Conservation (phyloP, 2,329 filamentous ascomycete species). For the Aureobasidium vineae region DNA sequence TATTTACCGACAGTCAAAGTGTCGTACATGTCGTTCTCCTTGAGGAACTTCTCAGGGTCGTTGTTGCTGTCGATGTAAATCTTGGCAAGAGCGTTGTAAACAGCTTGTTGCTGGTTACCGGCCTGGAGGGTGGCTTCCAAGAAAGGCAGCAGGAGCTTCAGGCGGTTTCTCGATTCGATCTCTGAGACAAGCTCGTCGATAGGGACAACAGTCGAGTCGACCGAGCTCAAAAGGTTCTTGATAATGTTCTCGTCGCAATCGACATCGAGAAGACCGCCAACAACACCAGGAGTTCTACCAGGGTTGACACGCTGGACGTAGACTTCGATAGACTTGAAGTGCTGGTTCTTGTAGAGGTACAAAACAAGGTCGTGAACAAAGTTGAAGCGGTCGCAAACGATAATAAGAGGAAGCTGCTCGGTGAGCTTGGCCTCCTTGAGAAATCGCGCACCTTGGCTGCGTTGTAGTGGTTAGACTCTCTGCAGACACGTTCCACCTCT, state of each 20-base stretch:
- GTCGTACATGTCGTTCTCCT: conserved; percentile 96
- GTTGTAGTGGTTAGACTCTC: conserved; percentile 80
- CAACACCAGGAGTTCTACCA: conserved; percentile 81
- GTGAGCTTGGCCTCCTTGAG: conserved; percentile 91
- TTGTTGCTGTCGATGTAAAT: conserved; percentile 99
- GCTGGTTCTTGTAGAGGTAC: conserved; percentile 97
- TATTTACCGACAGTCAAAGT: conserved; percentile 92
- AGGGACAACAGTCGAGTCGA: conserved; percentile 79
- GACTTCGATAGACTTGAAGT: conserved; percentile 97
- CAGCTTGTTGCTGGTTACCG: conserved; percentile 93
- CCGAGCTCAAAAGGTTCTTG: conserved; percentile 82
- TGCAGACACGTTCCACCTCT: conserved; percentile 95
- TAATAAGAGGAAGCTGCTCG: conserved; percentile 94
- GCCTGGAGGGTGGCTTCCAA: conserved; percentile 84
- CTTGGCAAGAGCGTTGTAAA: conserved; percentile 96
- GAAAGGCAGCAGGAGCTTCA: conserved; percentile 95
- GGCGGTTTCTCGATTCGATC: conserved; percentile 91
- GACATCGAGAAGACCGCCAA: conserved; percentile 91
- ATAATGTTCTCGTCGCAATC: conserved; percentile 97
- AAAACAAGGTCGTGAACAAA: conserved; percentile 96
- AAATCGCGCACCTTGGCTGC: conserved; percentile 99
- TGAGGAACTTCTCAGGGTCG: conserved; percentile 94
- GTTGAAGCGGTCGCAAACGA: conserved; percentile 99
- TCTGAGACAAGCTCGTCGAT: conserved; percentile 93
- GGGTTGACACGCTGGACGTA: conserved; percentile 98